These are phyloP conservation scores for Choiromyces venosus DNA, from an alignment of 495 filamentous ascomycete genomes.

Conservation along the genomic window DNA sequence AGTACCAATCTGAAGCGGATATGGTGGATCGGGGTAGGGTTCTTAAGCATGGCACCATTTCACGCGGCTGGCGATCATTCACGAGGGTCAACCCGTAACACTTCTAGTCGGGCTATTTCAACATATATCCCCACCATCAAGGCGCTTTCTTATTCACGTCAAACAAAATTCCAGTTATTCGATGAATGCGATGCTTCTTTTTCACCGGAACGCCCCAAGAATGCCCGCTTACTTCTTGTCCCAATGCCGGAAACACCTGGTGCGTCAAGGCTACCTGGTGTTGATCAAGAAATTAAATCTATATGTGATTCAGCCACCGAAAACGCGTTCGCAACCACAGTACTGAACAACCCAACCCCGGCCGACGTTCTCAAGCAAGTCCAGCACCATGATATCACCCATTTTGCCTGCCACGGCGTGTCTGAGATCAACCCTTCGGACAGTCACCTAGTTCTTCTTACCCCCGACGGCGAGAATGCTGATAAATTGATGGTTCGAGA, in stretches of 20 bases:
- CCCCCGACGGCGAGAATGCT: not conserved
- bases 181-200: too few relatives aligned
- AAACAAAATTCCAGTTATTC: not conserved
- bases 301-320: not conserved
- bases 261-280: conserved; percentile 6
- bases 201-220: too few relatives aligned
- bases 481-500: conserved; percentile 6
- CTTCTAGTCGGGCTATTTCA: conserved; percentile 23
- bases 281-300: conserved; percentile 3
- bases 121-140: conserved; percentile 36
- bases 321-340: not conserved
- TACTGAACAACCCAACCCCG: conserved; percentile 8
- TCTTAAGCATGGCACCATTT: too few relatives aligned
- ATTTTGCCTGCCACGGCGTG: conserved; percentile 40
- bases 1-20: too few relatives aligned
- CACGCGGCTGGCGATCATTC: too few relatives aligned
- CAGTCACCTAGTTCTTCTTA: conserved; percentile 31
- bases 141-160: conserved; percentile 18
- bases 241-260: conserved; percentile 33
- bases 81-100: too few relatives aligned
- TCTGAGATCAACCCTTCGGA: conserved; percentile 29
- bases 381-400: conserved; percentile 16
- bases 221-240: conserved; percentile 16
- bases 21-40: too few relatives aligned
- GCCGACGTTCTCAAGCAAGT: too few relatives aligned